Base-by-base conservation (phyloP, 2,329 filamentous ascomycete genomes). In the Aureobasidium vineae region DNA sequence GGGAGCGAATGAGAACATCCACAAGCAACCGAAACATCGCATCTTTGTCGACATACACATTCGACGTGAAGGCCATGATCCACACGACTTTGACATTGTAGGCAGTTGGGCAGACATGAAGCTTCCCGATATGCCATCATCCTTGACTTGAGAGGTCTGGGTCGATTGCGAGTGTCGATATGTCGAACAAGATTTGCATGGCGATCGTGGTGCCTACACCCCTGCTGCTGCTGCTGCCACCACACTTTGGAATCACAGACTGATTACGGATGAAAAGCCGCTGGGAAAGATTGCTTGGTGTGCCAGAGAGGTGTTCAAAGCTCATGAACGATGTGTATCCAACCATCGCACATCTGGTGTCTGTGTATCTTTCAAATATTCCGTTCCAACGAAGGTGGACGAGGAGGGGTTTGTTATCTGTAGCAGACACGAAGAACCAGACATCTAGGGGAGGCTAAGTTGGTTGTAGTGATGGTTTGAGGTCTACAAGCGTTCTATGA, bases 21-120 rank as follows among this genome's bases (percentile, higher is more conserved):
- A 5, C 31, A 36, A 36, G n/a, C 19, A 36, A 36, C 28, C 31
- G 15, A 19, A 33, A 36, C 31, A 53, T 38, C 31, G 10, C 31
- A 21, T 53, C 31, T 15, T 36, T 16, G n/a, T 54, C 31, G 33
- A 38, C 33, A 26, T 54, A 13, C 11, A 23, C 19, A 23, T 54
- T 54, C 16, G 3, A 16, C 31, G 31, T 21, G 50, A 36, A 5
- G 31, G 50, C 31, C 50, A 38, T 21, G 31, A 15, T 16, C 50
- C 10, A 2, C 16, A n/a, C 7, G 50, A 53, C 31, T 38, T 21
- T 13, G 50, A 53, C 31, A 23, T 53, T 21, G 28, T 36, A 10
- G 50, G 31, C 31, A 53, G 50, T 8, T 53, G 50, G 50, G 50
- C 50, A 36, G 50, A 53, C 4, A 53, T 53, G 50, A 53, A 53